Evolutionary conservation across 768 basidiomycete genomes (phyloP).

Genomic region (Suillus brevipes): DNA sequence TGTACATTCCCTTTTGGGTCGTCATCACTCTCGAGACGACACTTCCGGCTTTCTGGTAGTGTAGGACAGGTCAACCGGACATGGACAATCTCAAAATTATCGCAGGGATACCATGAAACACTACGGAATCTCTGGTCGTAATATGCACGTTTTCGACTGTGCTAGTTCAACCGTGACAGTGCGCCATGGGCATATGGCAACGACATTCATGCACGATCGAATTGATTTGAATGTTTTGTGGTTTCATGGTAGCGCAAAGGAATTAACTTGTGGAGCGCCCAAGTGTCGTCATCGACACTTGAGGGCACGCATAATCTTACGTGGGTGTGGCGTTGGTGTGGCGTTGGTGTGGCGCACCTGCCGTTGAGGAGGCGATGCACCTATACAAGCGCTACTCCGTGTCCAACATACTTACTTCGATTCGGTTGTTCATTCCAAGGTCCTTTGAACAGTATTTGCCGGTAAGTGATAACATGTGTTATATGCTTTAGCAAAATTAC

Average conservation of each 20-base stretch:
- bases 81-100: slow-evolving; percentile 18
- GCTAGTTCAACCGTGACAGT: slow-evolving; percentile 27
- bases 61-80: slow-evolving; percentile 37
- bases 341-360: not conserved
- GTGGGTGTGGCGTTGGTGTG: not conserved
- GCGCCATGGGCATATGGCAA: slow-evolving; percentile 40
- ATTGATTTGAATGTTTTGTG: not conserved
- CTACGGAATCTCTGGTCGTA: slow-evolving; percentile 10
- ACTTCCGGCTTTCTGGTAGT: slow-evolving; percentile 25
- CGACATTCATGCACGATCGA: not conserved
- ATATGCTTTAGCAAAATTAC: not conserved
- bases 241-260: not conserved
- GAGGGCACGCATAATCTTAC: not conserved
- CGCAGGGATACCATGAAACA: slow-evolving; percentile 16
- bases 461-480: not conserved
- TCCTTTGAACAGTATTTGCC: not conserved
- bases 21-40: slow-evolving; percentile 17
- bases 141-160: slow-evolving; percentile 11
- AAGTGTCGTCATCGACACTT: not conserved
- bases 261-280: not conserved
- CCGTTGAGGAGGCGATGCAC: not conserved
- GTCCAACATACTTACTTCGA: not conserved
- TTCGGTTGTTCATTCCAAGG: not conserved
- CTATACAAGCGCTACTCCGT: not conserved
- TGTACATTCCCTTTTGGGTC: slow-evolving; percentile 16